Evolutionary conservation across 2,329 filamentous ascomycete species (phyloP), one percentile per base, ranked within the genome.

Genomic region (Ascosphaera apis): DNA sequence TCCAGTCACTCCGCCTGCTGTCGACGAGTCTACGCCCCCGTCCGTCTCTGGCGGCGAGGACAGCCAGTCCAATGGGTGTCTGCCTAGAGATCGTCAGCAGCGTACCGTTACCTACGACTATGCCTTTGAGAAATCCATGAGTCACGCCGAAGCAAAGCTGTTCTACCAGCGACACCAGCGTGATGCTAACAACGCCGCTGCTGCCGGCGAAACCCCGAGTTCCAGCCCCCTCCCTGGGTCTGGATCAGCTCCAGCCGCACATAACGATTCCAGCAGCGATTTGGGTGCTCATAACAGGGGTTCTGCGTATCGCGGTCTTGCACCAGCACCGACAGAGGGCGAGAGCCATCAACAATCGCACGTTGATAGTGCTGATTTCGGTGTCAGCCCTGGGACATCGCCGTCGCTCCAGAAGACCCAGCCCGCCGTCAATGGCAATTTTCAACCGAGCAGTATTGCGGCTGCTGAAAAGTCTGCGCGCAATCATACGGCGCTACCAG

Each of bases 41-140:
- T 31, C 30, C n/a, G 16, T 31, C 4, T 31, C 30, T 13, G 30
- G 30, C 30, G 30, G 30, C 30, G 30, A 31, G 30, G 30, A 31
- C 30, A 17, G 30, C 30, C 30, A 31, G 30, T 21, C 19, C 19
- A 21, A 21, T 21, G 19, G 9, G 4, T 31, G 4, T 23, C 48
- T 58, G 15, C 48, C 54, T 28, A 48, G 56, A 43, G 58, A 59
- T 40, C 49, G 48, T 30, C 65, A 69, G 49, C 58, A 64, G 39
- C 76, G 75, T 51, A 92, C 83, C 6, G 80, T 84, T 15, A 91
- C 83, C 51, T 93, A 91, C 58, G 84, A 93, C 55, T 82, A 86
- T 48, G 76, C 86, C 36, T 79, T 81, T 36, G 88, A 98, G 56
- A 91, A 88, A 48, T 80, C 86, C 49, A 78, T 92, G 72, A 91